These are phyloP conservation scores for Thuidium tamariscinum DNA, from an alignment of 225 moss, liverwort and hornwort genomes.

Conservation along the genomic window DNA sequence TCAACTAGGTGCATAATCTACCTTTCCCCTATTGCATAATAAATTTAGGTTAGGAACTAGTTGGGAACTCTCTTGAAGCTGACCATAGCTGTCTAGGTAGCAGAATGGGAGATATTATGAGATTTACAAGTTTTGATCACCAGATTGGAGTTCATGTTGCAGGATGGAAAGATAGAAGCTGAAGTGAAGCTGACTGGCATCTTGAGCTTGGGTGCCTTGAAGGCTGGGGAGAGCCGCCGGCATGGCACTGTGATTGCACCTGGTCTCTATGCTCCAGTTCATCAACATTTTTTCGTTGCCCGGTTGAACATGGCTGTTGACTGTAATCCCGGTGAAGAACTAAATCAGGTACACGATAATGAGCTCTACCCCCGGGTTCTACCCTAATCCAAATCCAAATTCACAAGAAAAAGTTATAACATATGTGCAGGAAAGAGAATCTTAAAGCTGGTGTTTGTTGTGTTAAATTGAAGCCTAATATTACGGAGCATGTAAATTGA, in stretches of 20 bases:
- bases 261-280: conserved; percentile 77
- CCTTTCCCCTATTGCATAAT: neutral
- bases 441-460: neutral
- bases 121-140: neutral
- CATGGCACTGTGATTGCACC: conserved; percentile 83
- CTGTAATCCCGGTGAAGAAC: conserved; percentile 66
- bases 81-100: neutral
- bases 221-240: conserved; percentile 54
- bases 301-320: conserved; percentile 81
- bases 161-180: conserved; percentile 82
- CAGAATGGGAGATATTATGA: neutral
- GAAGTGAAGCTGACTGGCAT: conserved; percentile 89
- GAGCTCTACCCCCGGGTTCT: neutral
- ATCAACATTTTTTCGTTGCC: conserved; percentile 89
- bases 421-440: neutral
- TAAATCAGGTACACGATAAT: conserved; percentile 48
- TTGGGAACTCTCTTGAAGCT: neutral
- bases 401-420: neutral
- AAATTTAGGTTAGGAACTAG: neutral
- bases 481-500: neutral
- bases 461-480: neutral
- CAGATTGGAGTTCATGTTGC: neutral
- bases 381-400: neutral
- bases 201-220: conserved; percentile 67
- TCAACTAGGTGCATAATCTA: neutral